Conservation (phyloP, 768 basidiomycete genomes). For the Pholiota microspora region DNA sequence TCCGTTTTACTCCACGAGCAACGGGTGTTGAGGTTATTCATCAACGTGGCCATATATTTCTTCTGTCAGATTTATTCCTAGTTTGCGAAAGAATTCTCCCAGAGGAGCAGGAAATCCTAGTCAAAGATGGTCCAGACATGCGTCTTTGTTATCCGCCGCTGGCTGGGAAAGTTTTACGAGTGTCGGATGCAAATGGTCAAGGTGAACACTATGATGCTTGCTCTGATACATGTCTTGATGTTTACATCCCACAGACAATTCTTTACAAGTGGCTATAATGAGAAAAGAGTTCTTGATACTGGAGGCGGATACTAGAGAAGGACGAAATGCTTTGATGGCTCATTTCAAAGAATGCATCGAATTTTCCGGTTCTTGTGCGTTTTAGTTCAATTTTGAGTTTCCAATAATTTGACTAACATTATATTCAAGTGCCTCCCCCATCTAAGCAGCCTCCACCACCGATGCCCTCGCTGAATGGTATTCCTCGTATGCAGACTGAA, state of each 20-base stretch:
- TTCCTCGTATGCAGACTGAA: slow-evolving; percentile 24
- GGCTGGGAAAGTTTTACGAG: slow-evolving; percentile 87
- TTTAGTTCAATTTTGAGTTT: slow-evolving; percentile 12
- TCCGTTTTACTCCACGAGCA: slow-evolving; percentile 75
- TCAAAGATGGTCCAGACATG: slow-evolving; percentile 72
- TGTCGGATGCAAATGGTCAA: slow-evolving; percentile 58
- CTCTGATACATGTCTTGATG: slow-evolving; percentile 1
- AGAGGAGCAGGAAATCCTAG: slow-evolving; percentile 52
- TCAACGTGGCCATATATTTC: slow-evolving; percentile 74
- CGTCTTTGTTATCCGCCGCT: slow-evolving; percentile 94
- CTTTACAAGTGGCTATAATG: slow-evolving; percentile 79
- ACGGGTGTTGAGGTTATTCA: slow-evolving; percentile 78
- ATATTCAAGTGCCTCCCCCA: slow-evolving; percentile 46
- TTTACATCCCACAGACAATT: slow-evolving; percentile 50
- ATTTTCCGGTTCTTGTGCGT: slow-evolving; percentile 71
- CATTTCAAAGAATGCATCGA: slow-evolving; percentile 85
- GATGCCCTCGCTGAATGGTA: slow-evolving; percentile 45
- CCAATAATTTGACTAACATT: slow-evolving; percentile 1
- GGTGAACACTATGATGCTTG: slow-evolving; percentile 37
- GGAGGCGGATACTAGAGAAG: slow-evolving; percentile 52
- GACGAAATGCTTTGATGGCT: slow-evolving; percentile 59
- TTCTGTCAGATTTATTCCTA: slow-evolving; percentile 91
- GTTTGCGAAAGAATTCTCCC: slow-evolving; percentile 82
- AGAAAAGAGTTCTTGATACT: slow-evolving; percentile 80
- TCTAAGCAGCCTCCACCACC: slow-evolving; percentile 70